Base-by-base conservation (phyloP, 257 asterid genomes). In the Eustoma russellianum region DNA sequence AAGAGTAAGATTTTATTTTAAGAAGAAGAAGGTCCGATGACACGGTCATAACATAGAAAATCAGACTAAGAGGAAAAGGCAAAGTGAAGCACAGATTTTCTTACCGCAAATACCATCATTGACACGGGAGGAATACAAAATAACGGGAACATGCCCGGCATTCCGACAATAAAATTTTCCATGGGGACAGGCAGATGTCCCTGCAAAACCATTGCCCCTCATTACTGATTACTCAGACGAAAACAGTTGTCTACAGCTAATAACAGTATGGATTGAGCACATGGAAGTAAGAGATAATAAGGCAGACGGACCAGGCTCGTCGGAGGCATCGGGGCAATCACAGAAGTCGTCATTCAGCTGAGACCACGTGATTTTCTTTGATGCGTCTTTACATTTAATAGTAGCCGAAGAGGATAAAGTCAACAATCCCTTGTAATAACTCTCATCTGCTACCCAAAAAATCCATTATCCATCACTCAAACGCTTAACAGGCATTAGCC, bases 31-130 rank as follows among this genome's bases (percentile, higher is more conserved):
- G 6, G 24, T 13, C 35, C 18, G 41, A 33, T 5, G 15, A 15
- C 52, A 45, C 9, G 61, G 3, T 44, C 28, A 14, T 11, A 11
- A 6, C n/a, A 52, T 13, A 40, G 30, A 2, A 41, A 6, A 13
- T 13, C 16, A 33, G 41, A 9, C 11, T 13, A 14, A 24, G 30
- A 0, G 28, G 3, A 44, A 51, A 33, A 28, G 10, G 7, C 5
- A 12, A 4, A 33, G 17, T 18, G 30, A 34, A 48, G 43, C 48
- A 13, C 15, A 28, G 28, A 55, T 5, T 0, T 63, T 53, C 76
- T 59, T 83, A 91, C 98, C 98, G 33, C 98, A 91, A 41, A 91
- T 84, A 15, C 94, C 97, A 60, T 91, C 98, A 57, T 91, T 87
- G 65, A 91, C 96, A 73, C 94, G 72, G 41, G 98, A 91, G 47